Evolutionary conservation across 257 asterid species (phyloP).

Genomic region (Verbascum thapsus): DNA sequence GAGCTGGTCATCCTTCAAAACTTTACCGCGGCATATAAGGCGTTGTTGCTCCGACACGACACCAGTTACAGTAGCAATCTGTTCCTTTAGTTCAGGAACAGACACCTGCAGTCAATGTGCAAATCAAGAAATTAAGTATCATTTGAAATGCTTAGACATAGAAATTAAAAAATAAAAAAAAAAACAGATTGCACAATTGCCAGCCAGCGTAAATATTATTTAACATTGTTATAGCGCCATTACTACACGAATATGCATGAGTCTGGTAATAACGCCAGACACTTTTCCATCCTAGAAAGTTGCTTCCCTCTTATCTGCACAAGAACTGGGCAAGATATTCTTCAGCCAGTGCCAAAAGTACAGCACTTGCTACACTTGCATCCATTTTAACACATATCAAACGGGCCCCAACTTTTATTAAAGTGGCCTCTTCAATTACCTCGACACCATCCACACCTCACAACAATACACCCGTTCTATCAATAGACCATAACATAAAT

Average conservation of each 20-base stretch:
- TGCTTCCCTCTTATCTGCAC: conserved; percentile 12
- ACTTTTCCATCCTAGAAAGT: neutral
- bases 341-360: conserved; percentile 5
- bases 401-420: neutral
- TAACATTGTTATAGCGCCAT: neutral
- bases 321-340: conserved; percentile 2
- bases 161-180: too few species aligned
- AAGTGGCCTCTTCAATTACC: neutral
- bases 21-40: conserved; percentile 98
- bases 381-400: conserved; percentile 3
- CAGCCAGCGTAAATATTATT: conserved; percentile 2
- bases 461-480: neutral
- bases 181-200: conserved; percentile 1
- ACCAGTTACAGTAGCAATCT: conserved; percentile 89
- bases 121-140: conserved; percentile 18
- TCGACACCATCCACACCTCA: too few species aligned
- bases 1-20: conserved; percentile 91
- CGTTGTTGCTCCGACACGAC: conserved; percentile 91
- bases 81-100: conserved; percentile 86
- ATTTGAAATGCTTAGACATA: neutral
- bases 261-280: neutral
- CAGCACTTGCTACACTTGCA: conserved; percentile 20
- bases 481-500: neutral
- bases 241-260: conserved; percentile 5
- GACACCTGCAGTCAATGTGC: conserved; percentile 64